These are phyloP conservation scores for Colletotrichum destructivum DNA, from an alignment of 2,329 filamentous ascomycete genomes.

Conservation along the genomic window DNA sequence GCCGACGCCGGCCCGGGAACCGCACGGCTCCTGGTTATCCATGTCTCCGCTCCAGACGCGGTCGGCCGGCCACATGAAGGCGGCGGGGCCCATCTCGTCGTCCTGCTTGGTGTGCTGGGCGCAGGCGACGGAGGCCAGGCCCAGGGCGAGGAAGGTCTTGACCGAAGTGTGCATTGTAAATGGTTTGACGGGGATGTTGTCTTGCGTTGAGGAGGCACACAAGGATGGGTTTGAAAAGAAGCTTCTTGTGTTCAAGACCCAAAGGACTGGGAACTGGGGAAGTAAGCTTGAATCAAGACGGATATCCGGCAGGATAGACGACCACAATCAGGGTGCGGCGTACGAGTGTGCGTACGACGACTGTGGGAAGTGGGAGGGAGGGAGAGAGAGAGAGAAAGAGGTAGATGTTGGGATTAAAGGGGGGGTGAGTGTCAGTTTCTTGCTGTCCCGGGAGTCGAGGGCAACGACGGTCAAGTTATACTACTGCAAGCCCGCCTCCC, in stretches of 20 bases:
- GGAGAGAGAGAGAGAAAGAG: too few species aligned
- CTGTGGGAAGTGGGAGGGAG: neutral
- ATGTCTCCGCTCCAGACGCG: conserved; percentile 63
- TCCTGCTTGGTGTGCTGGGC: conserved; percentile 35
- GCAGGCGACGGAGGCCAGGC: conserved; percentile 22
- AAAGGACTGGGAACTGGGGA: too few species aligned
- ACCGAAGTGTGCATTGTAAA: conserved; percentile 25
- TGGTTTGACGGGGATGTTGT: too few species aligned
- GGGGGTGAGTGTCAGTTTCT: neutral
- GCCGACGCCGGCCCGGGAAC: conserved; percentile 58
- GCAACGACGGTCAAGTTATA: conserved; percentile 34
- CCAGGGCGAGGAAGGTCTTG: conserved; percentile 30
- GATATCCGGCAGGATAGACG: conserved; percentile 14
- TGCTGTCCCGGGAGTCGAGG: conserved; percentile 19
- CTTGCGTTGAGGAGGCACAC: neutral
- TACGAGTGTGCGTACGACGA: conserved; percentile 8
- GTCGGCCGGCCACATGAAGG: conserved; percentile 70
- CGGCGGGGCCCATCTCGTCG: conserved; percentile 57
- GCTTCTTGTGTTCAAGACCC: neutral
- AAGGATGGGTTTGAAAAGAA: neutral
- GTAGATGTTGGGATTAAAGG: conserved; percentile 28
- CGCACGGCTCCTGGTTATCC: conserved; percentile 69
- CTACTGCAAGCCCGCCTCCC: conserved; percentile 12
- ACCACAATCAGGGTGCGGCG: conserved; percentile 2
- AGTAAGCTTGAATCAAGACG: neutral